phyloP scores from a whole-genome alignment of 129 eudicot genomes.

The Helichrysum umbraculigerum region DNA sequence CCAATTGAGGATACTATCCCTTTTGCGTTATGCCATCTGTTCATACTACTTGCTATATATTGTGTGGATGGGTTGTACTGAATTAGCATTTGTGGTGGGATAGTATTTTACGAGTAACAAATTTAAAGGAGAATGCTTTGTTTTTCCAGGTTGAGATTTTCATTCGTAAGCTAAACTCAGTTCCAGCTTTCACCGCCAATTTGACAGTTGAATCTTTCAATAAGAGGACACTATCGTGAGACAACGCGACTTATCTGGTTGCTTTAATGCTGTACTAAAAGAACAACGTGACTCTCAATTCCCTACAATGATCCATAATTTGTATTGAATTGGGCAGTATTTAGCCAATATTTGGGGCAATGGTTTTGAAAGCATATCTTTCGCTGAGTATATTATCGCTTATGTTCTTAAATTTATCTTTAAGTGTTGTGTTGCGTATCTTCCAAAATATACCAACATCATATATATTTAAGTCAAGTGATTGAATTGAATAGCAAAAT shows the following conservation, averaged over 20 bases:
- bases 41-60: not conserved
- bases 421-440: not conserved
- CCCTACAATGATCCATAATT: not conserved
- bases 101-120: not conserved
- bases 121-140: not conserved
- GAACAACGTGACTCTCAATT: not conserved
- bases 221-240: constrained; percentile 82
- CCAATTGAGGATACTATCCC: not conserved
- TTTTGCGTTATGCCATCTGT: not conserved
- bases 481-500: not conserved
- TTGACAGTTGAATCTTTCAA: constrained; percentile 94
- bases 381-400: not conserved
- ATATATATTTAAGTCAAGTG: not conserved
- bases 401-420: not conserved
- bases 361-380: constrained; percentile 5
- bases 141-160: constrained; percentile 73
- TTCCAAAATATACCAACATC: no score
- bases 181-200: constrained; percentile 96
- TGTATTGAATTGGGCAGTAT: constrained; percentile 5
- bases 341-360: not conserved
- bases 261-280: not conserved
- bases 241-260: constrained; percentile 13
- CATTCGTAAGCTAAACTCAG: constrained; percentile 73
- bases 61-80: not conserved
- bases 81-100: not conserved